Conservation (phyloP, 208 protist species). For the Leishmania major region DNA sequence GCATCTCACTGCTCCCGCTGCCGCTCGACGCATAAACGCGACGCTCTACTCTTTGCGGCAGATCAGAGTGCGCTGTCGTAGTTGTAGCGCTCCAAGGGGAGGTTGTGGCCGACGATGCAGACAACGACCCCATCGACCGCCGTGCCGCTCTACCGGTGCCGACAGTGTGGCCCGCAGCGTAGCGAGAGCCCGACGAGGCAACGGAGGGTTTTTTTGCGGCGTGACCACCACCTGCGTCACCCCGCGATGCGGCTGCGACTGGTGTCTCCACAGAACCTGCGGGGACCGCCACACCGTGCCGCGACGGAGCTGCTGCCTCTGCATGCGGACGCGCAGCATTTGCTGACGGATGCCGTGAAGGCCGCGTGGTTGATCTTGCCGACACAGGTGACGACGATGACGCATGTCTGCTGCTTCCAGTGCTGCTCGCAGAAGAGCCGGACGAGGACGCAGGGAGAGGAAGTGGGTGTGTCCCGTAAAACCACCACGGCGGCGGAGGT, state of each 20-base stretch:
- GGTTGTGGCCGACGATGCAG: not conserved
- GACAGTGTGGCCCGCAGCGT: not conserved
- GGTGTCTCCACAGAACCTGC: slow-evolving; percentile 6
- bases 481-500: slow-evolving; percentile 32
- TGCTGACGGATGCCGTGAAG: not conserved
- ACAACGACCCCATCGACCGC: too few relatives aligned
- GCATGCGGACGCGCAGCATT: not conserved
- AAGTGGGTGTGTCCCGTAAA: not conserved
- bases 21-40: slow-evolving; percentile 4
- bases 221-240: not conserved
- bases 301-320: not conserved
- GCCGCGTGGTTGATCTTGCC: not conserved
- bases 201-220: not conserved
- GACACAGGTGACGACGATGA: not conserved
- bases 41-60: not conserved
- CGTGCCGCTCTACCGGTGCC: not conserved
- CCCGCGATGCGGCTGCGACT: not conserved
- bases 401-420: slow-evolving; percentile 3
- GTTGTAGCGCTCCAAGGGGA: not conserved
- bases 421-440: not conserved
- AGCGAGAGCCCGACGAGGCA: slow-evolving; percentile 1
- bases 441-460: not conserved
- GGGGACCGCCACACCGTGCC: not conserved
- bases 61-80: not conserved
- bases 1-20: not conserved